Conservation (phyloP, 2,329 filamentous ascomycete genomes). For the Cladosporium sp. region DNA sequence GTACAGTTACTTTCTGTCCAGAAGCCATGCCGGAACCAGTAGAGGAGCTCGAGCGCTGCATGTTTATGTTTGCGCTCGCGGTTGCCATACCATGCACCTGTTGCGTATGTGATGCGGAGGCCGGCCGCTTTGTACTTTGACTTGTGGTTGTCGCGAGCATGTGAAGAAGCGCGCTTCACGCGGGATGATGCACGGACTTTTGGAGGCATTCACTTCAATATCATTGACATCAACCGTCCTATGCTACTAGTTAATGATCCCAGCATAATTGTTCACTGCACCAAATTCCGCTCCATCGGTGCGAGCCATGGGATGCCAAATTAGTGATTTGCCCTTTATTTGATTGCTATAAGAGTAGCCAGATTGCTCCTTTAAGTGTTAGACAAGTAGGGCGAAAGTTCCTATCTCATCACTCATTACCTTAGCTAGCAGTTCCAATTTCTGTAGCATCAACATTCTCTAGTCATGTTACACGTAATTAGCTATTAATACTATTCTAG, state of each 20-base stretch:
- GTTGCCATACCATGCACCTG: not conserved
- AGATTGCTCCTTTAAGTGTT: too few species aligned
- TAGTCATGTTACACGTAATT: too few species aligned
- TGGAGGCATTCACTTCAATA: not conserved
- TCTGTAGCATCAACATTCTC: too few species aligned
- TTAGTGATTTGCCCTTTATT: not conserved
- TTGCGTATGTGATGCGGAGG: not conserved
- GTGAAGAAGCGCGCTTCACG: not conserved
- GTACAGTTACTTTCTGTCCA: slow-evolving; percentile 1
- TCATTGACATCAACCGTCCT: not conserved
- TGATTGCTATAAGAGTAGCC: too few species aligned
- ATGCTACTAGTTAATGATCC: not conserved
- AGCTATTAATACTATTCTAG: too few species aligned
- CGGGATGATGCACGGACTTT: not conserved
- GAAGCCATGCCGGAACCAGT: not conserved
- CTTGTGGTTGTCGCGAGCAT: not conserved
- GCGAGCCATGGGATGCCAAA: not conserved
- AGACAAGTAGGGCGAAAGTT: too few species aligned
- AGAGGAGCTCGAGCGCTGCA: slow-evolving; percentile 13
- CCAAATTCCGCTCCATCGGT: not conserved
- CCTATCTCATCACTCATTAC: too few species aligned
- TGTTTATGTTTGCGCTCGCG: not conserved
- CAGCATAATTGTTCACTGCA: not conserved
- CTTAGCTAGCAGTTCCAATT: too few species aligned
- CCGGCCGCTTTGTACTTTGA: not conserved